Percentiles rank a stretch among this genome's conserved stretches.
phyloP scores from a whole-genome alignment of 768 basidiomycete species.

The Mycena galericulata region DNA sequence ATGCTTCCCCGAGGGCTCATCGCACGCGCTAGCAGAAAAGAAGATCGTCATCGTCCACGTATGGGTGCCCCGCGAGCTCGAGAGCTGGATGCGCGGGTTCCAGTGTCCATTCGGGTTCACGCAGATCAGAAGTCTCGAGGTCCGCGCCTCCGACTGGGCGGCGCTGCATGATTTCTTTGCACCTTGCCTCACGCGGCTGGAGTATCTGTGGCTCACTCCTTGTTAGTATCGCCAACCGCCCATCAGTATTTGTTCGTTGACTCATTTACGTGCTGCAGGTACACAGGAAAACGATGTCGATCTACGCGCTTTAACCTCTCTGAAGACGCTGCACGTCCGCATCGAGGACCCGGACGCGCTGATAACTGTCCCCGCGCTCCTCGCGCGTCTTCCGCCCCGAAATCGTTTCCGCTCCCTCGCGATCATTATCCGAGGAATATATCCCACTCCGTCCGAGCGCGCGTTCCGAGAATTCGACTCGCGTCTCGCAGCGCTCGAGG shows the following conservation, averaged over 20 bases:
- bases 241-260: background rate
- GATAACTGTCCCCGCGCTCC: background rate
- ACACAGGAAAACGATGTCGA: background rate
- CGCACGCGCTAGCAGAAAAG: background rate
- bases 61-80: background rate
- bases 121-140: slow-evolving; percentile 2
- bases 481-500: background rate
- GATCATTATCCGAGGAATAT: background rate
- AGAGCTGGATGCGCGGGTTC: background rate
- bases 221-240: background rate
- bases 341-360: background rate
- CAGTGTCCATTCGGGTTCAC: background rate
- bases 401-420: background rate
- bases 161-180: background rate
- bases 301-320: background rate
- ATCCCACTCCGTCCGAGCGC: background rate
- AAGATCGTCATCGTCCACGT: background rate
- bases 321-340: background rate
- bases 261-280: background rate
- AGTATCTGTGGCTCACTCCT: background rate
- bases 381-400: background rate
- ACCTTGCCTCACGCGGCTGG: background rate
- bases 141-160: slow-evolving; percentile 1
- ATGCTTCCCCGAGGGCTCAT: background rate
- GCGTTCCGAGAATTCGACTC: background rate